phyloP scores from a whole-genome alignment of 2,329 filamentous ascomycete species.

The Aspergillus carbonarius region DNA sequence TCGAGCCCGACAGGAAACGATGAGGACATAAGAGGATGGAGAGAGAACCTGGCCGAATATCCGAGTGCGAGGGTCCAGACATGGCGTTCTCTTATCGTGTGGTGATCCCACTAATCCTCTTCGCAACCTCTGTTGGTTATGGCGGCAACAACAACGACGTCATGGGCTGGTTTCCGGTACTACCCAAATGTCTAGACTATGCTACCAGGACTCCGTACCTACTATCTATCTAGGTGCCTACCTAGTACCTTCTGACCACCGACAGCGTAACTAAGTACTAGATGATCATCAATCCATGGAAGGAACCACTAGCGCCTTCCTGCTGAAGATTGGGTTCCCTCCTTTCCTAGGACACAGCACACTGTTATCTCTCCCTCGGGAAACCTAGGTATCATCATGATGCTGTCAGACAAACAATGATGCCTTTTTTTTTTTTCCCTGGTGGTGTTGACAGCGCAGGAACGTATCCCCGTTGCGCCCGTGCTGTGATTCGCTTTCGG shows the following conservation, averaged over 20 bases:
- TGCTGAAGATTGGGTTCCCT: background rate
- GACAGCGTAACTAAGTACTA: background rate
- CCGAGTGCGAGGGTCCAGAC: background rate
- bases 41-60: background rate
- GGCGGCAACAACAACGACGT: constrained; percentile 6
- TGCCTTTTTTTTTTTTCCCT: background rate
- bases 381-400: background rate
- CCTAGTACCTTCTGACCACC: background rate
- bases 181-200: background rate
- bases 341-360: background rate
- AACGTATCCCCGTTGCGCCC: background rate
- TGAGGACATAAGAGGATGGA: background rate
- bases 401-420: background rate
- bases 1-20: background rate
- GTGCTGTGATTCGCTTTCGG: constrained; percentile 10
- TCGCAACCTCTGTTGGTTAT: too few species aligned
- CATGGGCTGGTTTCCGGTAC: background rate
- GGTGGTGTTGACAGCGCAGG: background rate
- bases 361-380: background rate
- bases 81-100: background rate
- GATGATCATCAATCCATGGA: background rate
- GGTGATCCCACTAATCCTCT: background rate
- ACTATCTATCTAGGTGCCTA: background rate
- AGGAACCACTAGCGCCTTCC: background rate
- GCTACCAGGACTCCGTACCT: too few species aligned